Evolutionary conservation across 352 stramenopile genomes (phyloP).

Genomic region (Pythium aphanidermatum): DNA sequence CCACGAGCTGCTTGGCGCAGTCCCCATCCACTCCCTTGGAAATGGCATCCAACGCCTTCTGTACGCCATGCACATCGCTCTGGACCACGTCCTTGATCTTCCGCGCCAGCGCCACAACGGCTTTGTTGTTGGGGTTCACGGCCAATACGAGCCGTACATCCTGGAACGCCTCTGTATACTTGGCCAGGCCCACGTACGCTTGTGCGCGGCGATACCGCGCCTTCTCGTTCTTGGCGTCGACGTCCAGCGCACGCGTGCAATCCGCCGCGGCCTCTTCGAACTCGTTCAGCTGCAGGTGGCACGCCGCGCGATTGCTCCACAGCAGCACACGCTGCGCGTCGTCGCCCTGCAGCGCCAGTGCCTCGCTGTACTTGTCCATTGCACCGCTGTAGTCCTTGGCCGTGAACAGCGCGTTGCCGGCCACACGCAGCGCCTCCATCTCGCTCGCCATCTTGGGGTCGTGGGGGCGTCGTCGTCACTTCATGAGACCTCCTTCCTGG

Average conservation of each 20-base stretch:
- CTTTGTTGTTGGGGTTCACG: constrained; percentile 66
- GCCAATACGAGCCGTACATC: constrained; percentile 73
- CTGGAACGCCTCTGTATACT: constrained; percentile 60
- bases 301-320: constrained; percentile 74
- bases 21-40: constrained; percentile 19
- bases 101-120: constrained; percentile 51
- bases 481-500: neutral
- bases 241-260: constrained; percentile 42
- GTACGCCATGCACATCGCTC: constrained; percentile 70
- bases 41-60: constrained; percentile 69
- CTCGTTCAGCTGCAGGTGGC: constrained; percentile 56
- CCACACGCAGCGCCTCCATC: constrained; percentile 58
- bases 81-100: constrained; percentile 71
- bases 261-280: constrained; percentile 46
- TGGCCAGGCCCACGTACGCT: constrained; percentile 55
- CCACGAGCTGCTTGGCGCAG: constrained; percentile 18
- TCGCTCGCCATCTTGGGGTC: neutral
- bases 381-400: constrained; percentile 58
- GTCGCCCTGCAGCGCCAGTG: constrained; percentile 18
- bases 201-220: constrained; percentile 74
- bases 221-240: constrained; percentile 62
- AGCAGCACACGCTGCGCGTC: constrained; percentile 49
- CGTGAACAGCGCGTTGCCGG: constrained; percentile 72
- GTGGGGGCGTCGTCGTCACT: neutral
- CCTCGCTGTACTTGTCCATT: constrained; percentile 62